Conservation (phyloP, 768 basidiomycete genomes). For the Leccinum aurantiacum region DNA sequence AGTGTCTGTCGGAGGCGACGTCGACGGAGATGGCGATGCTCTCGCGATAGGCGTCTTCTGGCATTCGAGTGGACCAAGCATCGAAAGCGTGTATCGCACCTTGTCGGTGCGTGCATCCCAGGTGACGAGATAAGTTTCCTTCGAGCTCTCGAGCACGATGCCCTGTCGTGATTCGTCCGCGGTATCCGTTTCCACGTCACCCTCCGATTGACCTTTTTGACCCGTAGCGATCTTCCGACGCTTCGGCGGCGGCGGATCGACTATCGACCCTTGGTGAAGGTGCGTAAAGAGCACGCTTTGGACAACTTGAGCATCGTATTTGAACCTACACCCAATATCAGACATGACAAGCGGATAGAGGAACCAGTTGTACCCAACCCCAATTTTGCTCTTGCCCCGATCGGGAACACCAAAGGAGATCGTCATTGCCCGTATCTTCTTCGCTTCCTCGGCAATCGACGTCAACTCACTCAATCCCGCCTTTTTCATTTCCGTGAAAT, state of each 20-base stretch:
- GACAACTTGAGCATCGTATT: constrained; percentile 48
- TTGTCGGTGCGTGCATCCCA: constrained; percentile 9
- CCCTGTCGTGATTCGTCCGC: constrained; percentile 15
- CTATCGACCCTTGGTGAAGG: constrained; percentile 14
- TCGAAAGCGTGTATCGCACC: constrained; percentile 20
- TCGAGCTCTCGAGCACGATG: constrained; percentile 27
- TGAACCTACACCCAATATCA: constrained; percentile 40
- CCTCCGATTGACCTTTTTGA: constrained; percentile 9
- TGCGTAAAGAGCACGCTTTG: constrained; percentile 46
- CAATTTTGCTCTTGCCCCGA: constrained; percentile 33
- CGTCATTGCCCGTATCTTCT: constrained; percentile 44
- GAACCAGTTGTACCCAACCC: constrained; percentile 43
- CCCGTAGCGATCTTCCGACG: constrained; percentile 27
- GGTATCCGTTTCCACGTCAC: constrained; percentile 10
- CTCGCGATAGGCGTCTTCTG: neutral
- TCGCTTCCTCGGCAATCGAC: constrained; percentile 38
- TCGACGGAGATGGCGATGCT: neutral
- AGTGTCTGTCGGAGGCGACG: neutral
- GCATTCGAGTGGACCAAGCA: constrained; percentile 9
- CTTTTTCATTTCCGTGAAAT: constrained; percentile 24
- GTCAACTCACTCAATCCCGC: constrained; percentile 23
- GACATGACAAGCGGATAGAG: constrained; percentile 1
- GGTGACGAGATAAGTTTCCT: constrained; percentile 25
- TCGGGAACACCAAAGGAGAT: constrained; percentile 46
- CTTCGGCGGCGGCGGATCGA: constrained; percentile 22